Percentiles rank a stretch among this genome's conserved stretches.
Evolutionary conservation across 2,329 filamentous ascomycete genomes (phyloP).

Genomic region (Alternaria rosae): DNA sequence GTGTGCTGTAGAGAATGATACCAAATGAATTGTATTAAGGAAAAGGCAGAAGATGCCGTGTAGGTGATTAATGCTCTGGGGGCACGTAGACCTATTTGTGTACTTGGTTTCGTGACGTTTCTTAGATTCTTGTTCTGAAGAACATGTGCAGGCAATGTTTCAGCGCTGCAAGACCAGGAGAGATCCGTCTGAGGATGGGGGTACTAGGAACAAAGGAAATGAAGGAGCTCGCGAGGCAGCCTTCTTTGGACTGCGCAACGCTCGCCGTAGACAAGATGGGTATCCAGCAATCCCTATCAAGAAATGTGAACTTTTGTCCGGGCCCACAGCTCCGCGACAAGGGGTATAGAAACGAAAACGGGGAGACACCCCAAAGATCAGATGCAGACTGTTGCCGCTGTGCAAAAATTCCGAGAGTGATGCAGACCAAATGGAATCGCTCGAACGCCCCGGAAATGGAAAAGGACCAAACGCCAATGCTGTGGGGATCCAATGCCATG

Average conservation of each 20-base stretch:
- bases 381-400: constrained; percentile 30
- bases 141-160: constrained; percentile 36
- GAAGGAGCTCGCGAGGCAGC: constrained; percentile 40
- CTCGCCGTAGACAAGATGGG: constrained; percentile 35
- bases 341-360: constrained; percentile 45
- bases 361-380: constrained; percentile 28
- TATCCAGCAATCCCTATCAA: constrained; percentile 39
- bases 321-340: constrained; percentile 27
- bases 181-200: constrained; percentile 42
- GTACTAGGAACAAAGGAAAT: constrained; percentile 46
- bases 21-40: constrained; percentile 25
- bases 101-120: constrained; percentile 46
- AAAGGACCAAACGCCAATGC: constrained; percentile 45
- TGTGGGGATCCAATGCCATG: constrained; percentile 42
- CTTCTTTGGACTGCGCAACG: constrained; percentile 31
- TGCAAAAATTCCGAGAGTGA: constrained; percentile 32
- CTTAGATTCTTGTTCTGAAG: constrained; percentile 37
- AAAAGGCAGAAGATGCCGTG: constrained; percentile 26
- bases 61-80: constrained; percentile 28
- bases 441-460: constrained; percentile 45
- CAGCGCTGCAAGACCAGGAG: constrained; percentile 40
- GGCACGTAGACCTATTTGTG: constrained; percentile 42
- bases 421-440: constrained; percentile 44
- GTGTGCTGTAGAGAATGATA: constrained; percentile 22
- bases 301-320: constrained; percentile 34